Evolutionary conservation across 116 monocot genomes (phyloP), one percentile per base, ranked within the genome.

Genomic region (Phalaenopsis hybrid): DNA sequence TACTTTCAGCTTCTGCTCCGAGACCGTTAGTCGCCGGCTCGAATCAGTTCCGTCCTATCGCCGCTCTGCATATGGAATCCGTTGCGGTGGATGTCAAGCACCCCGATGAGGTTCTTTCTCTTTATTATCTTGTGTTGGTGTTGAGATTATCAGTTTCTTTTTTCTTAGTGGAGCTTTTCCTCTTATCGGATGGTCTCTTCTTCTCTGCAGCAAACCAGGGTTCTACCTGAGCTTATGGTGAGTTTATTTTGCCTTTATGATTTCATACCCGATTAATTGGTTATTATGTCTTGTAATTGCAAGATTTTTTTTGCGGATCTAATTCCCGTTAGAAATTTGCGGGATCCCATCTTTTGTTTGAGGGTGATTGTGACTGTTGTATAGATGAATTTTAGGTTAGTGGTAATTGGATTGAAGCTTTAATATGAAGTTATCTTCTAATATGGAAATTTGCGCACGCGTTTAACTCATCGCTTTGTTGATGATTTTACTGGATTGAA

Each of bases 221-320:
- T 31, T 51, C 77, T 77, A 23, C 77, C 77, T 18, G 77, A 50
- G 77, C 25, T 77, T 16, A 77, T 77, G 77, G 77, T 77, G 25
- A 49, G 77, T 77, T 51, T 21, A 52, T 77, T 51, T 49, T 45
- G 8, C n/a, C 4, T 75, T 5, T 46, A 46, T 75, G 37, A 46
- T 21, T 75, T 45, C 75, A 6, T 46, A 46, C 10, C 75, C n/a
- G 37, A 72, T 41, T 8, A 15, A 72, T 72, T 72, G 37, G 15
- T 33, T 72, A 72, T 37, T 72, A 41, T 0, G 4, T 37, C 4
- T 72, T 37, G 34, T 37, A 41, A 34, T 72, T 72, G 4, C 72
- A 72, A 41, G 6, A 13, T 16, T 15, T 6, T 4, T 15, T 70
- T 34, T 8, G 13, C 5, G 7, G 6, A 31, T 70, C 31, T 70